These are phyloP conservation scores for Saccharomycopsis fodiens DNA, from an alignment of 805 yeast genomes.

Conservation along the genomic window DNA sequence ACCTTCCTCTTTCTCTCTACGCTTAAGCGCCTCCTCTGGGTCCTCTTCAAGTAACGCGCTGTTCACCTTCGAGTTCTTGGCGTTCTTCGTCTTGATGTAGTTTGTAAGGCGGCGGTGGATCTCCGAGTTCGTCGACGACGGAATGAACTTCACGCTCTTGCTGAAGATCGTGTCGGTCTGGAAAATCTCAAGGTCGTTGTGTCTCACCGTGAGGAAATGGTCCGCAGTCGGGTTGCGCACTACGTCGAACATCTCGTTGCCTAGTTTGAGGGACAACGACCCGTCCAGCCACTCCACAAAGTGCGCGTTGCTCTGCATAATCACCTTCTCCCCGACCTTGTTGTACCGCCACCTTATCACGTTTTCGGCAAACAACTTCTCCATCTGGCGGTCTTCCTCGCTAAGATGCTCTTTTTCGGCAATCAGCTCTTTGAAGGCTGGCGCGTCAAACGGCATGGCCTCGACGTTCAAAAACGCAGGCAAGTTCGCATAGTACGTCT, in stretches of 20 bases:
- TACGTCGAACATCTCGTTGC: conserved; percentile 81
- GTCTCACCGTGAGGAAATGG: conserved; percentile 62
- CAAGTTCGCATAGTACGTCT: conserved; percentile 46
- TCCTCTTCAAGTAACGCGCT: conserved; percentile 41
- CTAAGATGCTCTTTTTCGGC: conserved; percentile 33
- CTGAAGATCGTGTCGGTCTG: conserved; percentile 59
- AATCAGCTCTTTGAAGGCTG: conserved; percentile 44
- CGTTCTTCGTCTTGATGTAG: conserved; percentile 42
- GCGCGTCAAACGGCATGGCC: conserved; percentile 83
- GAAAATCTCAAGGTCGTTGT: conserved; percentile 63
- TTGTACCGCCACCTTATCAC: conserved; percentile 93
- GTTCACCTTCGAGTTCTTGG: conserved; percentile 32
- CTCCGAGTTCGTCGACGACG: conserved; percentile 81
- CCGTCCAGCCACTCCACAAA: conserved; percentile 96
- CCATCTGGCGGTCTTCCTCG: conserved; percentile 48
- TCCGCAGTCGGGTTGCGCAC: conserved; percentile 57
- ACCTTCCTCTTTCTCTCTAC: conserved; percentile 59
- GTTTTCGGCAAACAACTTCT: conserved; percentile 66
- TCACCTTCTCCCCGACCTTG: conserved; percentile 55
- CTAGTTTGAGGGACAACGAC: conserved; percentile 73
- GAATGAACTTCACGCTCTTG: conserved; percentile 68
- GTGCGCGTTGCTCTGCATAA: conserved; percentile 83
- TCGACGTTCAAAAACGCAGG: conserved; percentile 82
- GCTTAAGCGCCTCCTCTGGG: conserved; percentile 61
- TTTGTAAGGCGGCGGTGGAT: conserved; percentile 76